Percentiles rank a stretch among this genome's conserved stretches.
Evolutionary conservation across 2,329 filamentous ascomycete species (phyloP).

Genomic region (Teratosphaeria zuluensis): DNA sequence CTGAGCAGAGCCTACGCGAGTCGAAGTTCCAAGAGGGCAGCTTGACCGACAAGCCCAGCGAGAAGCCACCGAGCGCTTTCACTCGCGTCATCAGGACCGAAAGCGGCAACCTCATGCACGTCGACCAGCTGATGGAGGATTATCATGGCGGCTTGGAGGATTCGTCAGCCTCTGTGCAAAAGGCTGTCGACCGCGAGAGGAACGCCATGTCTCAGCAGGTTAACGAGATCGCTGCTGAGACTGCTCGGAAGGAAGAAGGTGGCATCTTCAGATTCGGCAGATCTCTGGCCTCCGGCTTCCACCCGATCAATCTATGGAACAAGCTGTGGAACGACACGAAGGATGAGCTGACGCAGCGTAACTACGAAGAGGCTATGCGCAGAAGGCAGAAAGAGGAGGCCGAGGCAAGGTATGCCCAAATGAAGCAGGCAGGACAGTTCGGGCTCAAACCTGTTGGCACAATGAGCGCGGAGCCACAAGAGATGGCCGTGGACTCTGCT

Average conservation of each 20-base stretch:
- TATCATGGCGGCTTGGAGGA: conserved; percentile 21
- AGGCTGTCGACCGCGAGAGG: conserved; percentile 12
- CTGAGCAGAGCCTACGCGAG: conserved; percentile 34
- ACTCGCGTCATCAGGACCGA: conserved; percentile 35
- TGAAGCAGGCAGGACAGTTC: conserved; percentile 44
- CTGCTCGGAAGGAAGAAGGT: conserved; percentile 27
- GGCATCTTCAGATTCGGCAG: conserved; percentile 48
- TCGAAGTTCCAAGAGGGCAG: conserved; percentile 68
- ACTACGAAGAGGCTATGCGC: conserved; percentile 30
- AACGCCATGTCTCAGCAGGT: conserved; percentile 12
- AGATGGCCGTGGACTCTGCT: conserved; percentile 6
- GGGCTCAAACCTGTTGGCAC: conserved; percentile 16
- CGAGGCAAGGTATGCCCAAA: conserved; percentile 43
- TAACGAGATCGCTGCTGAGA: conserved; percentile 13
- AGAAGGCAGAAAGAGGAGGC: conserved; percentile 37
- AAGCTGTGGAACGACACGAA: conserved; percentile 37
- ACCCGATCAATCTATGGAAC: conserved; percentile 42
- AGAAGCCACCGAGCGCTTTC: conserved; percentile 60
- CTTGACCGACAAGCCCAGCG: conserved; percentile 72
- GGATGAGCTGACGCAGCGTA: conserved; percentile 30
- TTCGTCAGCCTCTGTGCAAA: conserved; percentile 9
- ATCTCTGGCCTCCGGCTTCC: conserved; percentile 44
- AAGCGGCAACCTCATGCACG: conserved; percentile 20
- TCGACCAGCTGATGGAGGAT: conserved; percentile 31
- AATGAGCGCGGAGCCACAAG: not conserved